Base-by-base conservation (phyloP, 352 stramenopile species). In the Globisporangium orthogonon region DNA sequence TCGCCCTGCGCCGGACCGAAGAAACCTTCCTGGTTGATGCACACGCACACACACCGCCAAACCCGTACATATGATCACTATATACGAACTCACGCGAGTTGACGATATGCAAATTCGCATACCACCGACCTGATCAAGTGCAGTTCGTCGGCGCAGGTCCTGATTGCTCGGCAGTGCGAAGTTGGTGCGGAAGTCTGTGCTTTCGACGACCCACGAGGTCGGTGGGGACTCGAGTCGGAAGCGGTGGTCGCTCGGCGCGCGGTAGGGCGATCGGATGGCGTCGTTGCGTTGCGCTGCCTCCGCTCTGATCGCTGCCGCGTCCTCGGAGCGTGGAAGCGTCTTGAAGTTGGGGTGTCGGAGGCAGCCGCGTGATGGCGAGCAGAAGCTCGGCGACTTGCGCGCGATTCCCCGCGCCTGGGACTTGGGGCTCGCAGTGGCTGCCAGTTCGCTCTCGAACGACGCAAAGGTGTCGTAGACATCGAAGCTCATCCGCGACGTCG, bases 91-190 rank as follows among this genome's bases (percentile, higher is more conserved):
- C 23, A 23, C 23, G 23, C 23, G 23, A 23, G 23, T 23, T 23
- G 23, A 1, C 23, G 23, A 23, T 23, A 23, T 23, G 23, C 23
- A 23, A 23, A 23, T 1, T 23, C 23, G 23, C 23, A 23, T 23
- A 23, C 50, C 15, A 47, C 41, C n/a, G 7, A 81, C 74, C 56
- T 90, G 79, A 58, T 84, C 70, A n/a, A 70, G 58, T 11, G 82
- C 79, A 10, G 70, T 70, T 28, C 69, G 62, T 30, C 76, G 67
- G 14, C 77, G 76, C 33, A 87, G 31, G 46, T 92, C 82, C 51
- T 92, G 82, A 47, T 73, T 85, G 58, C 62, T 86, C 17, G 76
- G 67, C 10, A 90, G 30, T 9, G 51, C 56, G 54, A 92, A 92
- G 52, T 90, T 92, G 59, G 79, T 63, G 45, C 71, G 66, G 58